Percentiles rank a stretch among this genome's conserved stretches.
phyloP scores from a whole-genome alignment of 2,329 filamentous ascomycete genomes.

The Ceratocystis albifundus region DNA sequence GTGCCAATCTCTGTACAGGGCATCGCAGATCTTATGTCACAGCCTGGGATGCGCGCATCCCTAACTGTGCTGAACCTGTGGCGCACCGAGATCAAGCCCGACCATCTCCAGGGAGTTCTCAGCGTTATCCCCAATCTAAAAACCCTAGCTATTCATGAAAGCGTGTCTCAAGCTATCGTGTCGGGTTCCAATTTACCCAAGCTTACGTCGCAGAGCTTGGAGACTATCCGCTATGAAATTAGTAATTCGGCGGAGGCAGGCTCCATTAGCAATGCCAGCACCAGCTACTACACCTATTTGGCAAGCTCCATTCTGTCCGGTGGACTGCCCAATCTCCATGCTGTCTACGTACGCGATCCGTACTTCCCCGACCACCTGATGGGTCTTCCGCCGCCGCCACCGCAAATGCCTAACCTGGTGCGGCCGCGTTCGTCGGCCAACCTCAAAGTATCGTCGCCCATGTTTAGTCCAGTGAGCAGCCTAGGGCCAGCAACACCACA shows the following conservation, averaged over 20 bases:
- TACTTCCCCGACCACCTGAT: conserved; percentile 71
- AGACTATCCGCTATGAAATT: conserved; percentile 73
- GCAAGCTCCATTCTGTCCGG: conserved; percentile 69
- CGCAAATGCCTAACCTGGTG: conserved; percentile 40
- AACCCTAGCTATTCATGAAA: conserved; percentile 44
- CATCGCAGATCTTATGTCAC: conserved; percentile 55
- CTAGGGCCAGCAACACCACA: conserved; percentile 27
- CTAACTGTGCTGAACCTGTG: conserved; percentile 60
- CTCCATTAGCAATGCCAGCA: conserved; percentile 44
- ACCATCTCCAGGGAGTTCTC: conserved; percentile 50
- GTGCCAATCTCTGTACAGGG: conserved; percentile 62
- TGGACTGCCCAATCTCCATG: conserved; percentile 58
- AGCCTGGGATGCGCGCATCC: conserved; percentile 45
- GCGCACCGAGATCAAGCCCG: conserved; percentile 56
- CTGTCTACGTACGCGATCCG: conserved; percentile 76
- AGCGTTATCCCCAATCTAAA: conserved; percentile 45
- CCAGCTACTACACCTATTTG: conserved; percentile 73
- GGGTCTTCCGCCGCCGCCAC: conserved; percentile 54
- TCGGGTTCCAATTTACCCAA: conserved; percentile 42
- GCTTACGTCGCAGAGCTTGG: conserved; percentile 56
- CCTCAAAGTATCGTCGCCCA: conserved; percentile 24
- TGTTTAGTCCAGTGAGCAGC: conserved; percentile 18
- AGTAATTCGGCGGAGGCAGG: conserved; percentile 47
- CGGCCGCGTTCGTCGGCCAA: conserved; percentile 31
- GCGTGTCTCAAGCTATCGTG: conserved; percentile 41